Evolutionary conservation across 495 filamentous ascomycete genomes (phyloP).

Genomic region (Penicillium atrosanguineum): DNA sequence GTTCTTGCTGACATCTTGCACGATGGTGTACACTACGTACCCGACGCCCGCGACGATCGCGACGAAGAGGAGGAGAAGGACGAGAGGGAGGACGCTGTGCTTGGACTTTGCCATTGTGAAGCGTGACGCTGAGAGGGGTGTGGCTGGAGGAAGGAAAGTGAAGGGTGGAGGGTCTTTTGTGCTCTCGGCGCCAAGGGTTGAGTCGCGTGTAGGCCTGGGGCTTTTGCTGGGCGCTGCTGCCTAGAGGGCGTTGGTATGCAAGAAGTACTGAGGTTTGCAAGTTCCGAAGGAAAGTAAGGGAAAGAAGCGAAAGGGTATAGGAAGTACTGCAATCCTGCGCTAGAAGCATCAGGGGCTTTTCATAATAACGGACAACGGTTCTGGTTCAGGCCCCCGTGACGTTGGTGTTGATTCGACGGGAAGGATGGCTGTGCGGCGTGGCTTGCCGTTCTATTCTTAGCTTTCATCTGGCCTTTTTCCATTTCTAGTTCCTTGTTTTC

Average conservation of each 20-base stretch:
- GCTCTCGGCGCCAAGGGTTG: neutral
- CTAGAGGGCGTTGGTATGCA: neutral
- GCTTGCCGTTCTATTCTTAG: neutral
- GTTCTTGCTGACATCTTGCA: slow-evolving; percentile 63
- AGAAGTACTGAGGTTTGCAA: neutral
- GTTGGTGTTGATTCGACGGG: neutral
- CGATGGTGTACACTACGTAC: slow-evolving; percentile 71
- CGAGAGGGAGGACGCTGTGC: slow-evolving; percentile 65
- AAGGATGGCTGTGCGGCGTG: neutral
- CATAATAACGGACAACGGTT: too few relatives aligned
- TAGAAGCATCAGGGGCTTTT: neutral
- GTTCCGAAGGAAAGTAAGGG: neutral
- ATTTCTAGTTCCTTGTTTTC: too few relatives aligned
- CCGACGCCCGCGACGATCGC: slow-evolving; percentile 60
- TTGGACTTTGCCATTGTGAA: slow-evolving; percentile 24
- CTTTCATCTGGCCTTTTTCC: too few relatives aligned
- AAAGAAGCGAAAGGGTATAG: neutral
- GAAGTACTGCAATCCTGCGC: neutral
- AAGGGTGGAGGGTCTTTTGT: neutral
- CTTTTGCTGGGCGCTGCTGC: neutral
- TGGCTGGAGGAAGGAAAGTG: neutral
- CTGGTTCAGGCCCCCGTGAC: neutral
- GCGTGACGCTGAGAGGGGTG: neutral
- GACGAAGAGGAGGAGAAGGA: slow-evolving; percentile 68
- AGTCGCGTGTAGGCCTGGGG: neutral